phyloP scores from a whole-genome alignment of 768 basidiomycete genomes.

The Porphyrellus cyaneotinctus region DNA sequence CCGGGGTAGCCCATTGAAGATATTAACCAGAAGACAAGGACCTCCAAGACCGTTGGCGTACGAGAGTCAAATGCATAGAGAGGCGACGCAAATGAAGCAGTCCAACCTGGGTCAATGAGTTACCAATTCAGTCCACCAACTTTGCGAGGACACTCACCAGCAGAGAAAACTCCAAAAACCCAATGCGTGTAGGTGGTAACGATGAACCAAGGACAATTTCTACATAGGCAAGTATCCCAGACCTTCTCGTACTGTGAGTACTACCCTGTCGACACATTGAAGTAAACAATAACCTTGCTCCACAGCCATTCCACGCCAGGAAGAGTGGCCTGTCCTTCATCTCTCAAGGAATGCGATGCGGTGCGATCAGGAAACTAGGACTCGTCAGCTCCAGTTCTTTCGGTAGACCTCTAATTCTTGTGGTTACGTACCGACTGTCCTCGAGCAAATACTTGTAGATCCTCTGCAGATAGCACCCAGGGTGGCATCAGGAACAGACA shows the following conservation, averaged over 20 bases:
- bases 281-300: constrained; percentile 41
- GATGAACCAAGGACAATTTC: constrained; percentile 37
- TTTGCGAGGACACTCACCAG: constrained; percentile 24
- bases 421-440: constrained; percentile 19
- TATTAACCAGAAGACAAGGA: constrained; percentile 51
- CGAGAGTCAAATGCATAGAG: constrained; percentile 39
- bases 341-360: background rate
- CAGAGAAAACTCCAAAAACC: constrained; percentile 42
- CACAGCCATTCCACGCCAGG: constrained; percentile 48
- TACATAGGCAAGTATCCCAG: constrained; percentile 39
- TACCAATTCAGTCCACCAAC: background rate
- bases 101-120: constrained; percentile 42
- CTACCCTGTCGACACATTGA: background rate
- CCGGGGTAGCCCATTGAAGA: constrained; percentile 45
- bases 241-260: constrained; percentile 26
- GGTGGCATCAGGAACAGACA: constrained; percentile 37
- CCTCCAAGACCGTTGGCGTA: constrained; percentile 48
- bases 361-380: constrained; percentile 20
- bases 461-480: constrained; percentile 34
- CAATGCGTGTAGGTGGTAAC: constrained; percentile 42
- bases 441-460: constrained; percentile 33
- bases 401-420: background rate
- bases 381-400: constrained; percentile 5
- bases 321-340: constrained; percentile 10
- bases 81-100: constrained; percentile 46